Evolutionary conservation across 768 basidiomycete species (phyloP), one percentile per base, ranked within the genome.

Genomic region (Boletales sp.): DNA sequence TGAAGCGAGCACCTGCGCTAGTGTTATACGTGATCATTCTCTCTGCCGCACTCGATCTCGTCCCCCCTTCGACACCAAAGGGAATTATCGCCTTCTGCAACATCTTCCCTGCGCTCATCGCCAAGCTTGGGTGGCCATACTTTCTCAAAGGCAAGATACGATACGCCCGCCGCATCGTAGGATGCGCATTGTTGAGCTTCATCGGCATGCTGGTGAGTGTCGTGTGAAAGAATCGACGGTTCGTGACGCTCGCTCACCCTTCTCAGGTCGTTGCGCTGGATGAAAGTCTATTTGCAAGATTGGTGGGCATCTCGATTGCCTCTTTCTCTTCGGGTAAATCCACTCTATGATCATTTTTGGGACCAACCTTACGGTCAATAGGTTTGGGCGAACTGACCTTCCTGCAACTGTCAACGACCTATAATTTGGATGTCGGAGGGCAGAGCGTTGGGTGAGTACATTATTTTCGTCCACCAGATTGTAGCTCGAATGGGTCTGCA

Each of bases 21-120:
- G 93, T 97, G 4, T 75, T 95, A 49, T 97, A 98, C 69, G 95
- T 99, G 32, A 88, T 98, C 53, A 97, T 98, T 53, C 81, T 99
- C 17, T 95, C 93, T 1, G 95, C 95, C 6, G 97, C 97, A 2
- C 74, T 97, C 4, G 97, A 99, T 63, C 80, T 99, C 3, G 94
- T 97, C 2, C 89, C 93, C 8, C 84, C 90, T 1, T 80, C 86
- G 2, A 95, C 92, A 0, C 94, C 95, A 0, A 95, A 95, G 65
- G 95, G 95, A 14, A 83, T 98, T 47, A 92, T 98, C 45, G 83
- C 87, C 0, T 93, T 98, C 64, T 94, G 90, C 72, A 98, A 98
- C 67, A 97, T 99, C 47, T 80, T 87, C 12, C 94, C 95, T 0
- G 82, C 91, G 0, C 71, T 98, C 2, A 64, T 85, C 0, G 92